Base-by-base conservation (phyloP, 441 rosid genomes). In the Aleurites moluccanus region DNA sequence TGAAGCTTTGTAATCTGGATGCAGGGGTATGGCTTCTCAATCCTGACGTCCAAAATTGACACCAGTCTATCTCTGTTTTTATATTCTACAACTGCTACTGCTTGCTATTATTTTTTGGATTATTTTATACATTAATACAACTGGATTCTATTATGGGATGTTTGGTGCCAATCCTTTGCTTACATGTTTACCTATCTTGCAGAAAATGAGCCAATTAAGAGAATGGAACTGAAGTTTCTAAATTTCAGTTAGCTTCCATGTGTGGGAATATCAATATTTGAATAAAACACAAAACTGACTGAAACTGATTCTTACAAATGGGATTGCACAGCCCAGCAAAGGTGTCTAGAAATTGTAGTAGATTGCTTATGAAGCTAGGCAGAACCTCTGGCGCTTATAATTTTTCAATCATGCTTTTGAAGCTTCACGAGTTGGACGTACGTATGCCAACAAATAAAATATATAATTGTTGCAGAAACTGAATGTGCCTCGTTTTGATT, bases 21-120 rank as follows among this genome's bases (percentile, higher is more conserved):
- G 38, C 69, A 28, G 35, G 67, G 75, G 79, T 78, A 69, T 68
- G 40, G 63, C 30, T 27, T 67, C 69, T 64, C 55, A 65, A 44
- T 65, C 50, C 50, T 40, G 23, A 62, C 2, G 15, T 15, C 27
- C 66, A 44, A 50, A 47, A 3, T 1, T 15, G 62, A 21, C 11
- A 23, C 25, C 25, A 35, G 14, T 59, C 49, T 52, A 21, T 28
- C 30, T 6, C 23, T 14, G 40, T 63, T 53, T 63, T 53, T 28
- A 13, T 21, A 33, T 21, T 64, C 30, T 64, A 35, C 70, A 6
- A 7, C 35, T 25, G 57, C 57, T 47, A 27, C 42, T 67, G 42
- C 21, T 47, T 28, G 6, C 30, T 38, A 38, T 64, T 40, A 38
- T 40, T 30, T 44, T 18, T 30, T 56, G 15, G 3, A 23, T 60